Percentiles rank a stretch among this genome's conserved stretches.
Conservation (phyloP, 805 yeast genomes). For the Monosporozyma yasuniensis region DNA sequence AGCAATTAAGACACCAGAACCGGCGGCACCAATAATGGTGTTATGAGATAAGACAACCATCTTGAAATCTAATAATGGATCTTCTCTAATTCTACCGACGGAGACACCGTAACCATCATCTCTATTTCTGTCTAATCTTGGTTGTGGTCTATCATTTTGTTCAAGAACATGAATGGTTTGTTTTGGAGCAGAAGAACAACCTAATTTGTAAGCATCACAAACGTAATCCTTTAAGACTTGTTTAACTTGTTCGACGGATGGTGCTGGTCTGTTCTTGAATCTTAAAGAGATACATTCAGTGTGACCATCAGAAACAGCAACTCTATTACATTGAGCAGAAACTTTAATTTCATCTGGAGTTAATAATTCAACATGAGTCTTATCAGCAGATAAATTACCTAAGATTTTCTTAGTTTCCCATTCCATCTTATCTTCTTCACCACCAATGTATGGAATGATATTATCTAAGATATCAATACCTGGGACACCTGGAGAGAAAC, state of each 20-base stretch:
- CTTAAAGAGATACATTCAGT: conserved; percentile 87
- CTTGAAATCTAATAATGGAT: conserved; percentile 86
- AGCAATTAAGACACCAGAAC: conserved; percentile 93
- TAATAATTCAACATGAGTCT: conserved; percentile 48
- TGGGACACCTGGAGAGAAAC: conserved; percentile 95
- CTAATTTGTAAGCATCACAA: conserved; percentile 72
- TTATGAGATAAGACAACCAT: conserved; percentile 97
- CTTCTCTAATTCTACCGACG: conserved; percentile 90
- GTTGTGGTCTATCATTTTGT: conserved; percentile 92
- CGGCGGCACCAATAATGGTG: conserved; percentile 98
- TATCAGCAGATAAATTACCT: conserved; percentile 48
- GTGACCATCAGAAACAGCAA: conserved; percentile 96
- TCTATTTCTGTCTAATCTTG: conserved; percentile 92
- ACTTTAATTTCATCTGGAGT: conserved; percentile 68
- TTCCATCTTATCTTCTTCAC: conserved; percentile 97
- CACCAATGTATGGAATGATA: conserved; percentile 87
- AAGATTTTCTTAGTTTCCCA: conserved; percentile 96
- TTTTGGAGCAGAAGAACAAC: conserved; percentile 89
- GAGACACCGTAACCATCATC: conserved; percentile 90
- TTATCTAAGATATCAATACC: conserved; percentile 93
- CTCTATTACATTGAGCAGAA: conserved; percentile 94
- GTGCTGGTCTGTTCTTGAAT: conserved; percentile 76
- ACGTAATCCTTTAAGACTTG: conserved; percentile 58
- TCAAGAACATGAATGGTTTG: conserved; percentile 87
- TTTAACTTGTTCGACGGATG: conserved; percentile 75